Evolutionary conservation across 495 filamentous ascomycete species (phyloP).

Genomic region (Clohesyomyces aquaticus): DNA sequence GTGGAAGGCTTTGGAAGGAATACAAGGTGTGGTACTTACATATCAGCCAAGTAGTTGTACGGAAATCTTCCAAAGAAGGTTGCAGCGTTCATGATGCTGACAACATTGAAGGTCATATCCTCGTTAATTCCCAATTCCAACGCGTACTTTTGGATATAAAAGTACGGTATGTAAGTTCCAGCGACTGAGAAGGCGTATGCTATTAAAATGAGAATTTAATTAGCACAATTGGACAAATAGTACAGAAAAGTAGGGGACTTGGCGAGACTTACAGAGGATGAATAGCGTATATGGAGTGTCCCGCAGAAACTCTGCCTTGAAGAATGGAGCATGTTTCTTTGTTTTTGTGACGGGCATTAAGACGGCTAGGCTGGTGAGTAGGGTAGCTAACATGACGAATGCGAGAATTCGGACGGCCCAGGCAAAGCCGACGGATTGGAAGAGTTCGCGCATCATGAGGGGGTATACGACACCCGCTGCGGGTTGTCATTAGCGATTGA

Average conservation of each 20-base stretch:
- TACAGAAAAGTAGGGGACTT: constrained; percentile 48
- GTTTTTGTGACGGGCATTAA: constrained; percentile 36
- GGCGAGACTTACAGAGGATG: constrained; percentile 50
- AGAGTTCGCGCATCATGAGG: constrained; percentile 19
- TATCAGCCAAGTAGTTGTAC: constrained; percentile 28
- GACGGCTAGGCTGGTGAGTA: constrained; percentile 4
- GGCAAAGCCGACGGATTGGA: constrained; percentile 19
- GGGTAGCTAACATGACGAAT: constrained; percentile 12
- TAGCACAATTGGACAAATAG: not conserved
- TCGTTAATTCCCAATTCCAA: constrained; percentile 12
- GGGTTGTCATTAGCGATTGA: not conserved
- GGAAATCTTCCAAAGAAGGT: constrained; percentile 23
- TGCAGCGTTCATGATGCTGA: constrained; percentile 27
- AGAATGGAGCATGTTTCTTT: constrained; percentile 14
- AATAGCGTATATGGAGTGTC: constrained; percentile 21
- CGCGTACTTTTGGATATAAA: constrained; percentile 26
- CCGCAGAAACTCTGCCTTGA: not conserved
- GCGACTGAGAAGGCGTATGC: constrained; percentile 22
- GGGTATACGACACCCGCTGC: constrained; percentile 23
- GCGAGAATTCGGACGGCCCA: constrained; percentile 28
- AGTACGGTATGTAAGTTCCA: constrained; percentile 19
- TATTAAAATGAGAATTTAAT: constrained; percentile 56
- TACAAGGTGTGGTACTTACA: not conserved
- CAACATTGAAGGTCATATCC: constrained; percentile 16
- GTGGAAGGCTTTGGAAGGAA: constrained; percentile 28